Evolutionary conservation across 2,329 filamentous ascomycete genomes (phyloP).

Genomic region (Leptographium procerum): DNA sequence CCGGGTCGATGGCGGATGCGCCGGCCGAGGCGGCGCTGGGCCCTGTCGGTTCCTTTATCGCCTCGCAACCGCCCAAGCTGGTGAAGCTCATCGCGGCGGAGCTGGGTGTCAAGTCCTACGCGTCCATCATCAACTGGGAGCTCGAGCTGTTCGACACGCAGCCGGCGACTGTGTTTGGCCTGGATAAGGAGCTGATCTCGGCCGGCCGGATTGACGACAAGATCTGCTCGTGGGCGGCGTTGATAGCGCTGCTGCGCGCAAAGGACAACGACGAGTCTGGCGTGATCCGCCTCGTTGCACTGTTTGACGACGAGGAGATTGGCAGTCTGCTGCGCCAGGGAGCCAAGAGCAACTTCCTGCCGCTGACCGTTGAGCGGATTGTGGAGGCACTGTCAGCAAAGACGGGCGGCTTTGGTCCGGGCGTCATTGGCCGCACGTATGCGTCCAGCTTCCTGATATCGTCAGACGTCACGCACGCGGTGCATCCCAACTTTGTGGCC

Average conservation of each 20-base stretch:
- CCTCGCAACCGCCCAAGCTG: constrained; percentile 74
- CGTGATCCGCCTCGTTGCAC: constrained; percentile 80
- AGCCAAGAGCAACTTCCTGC: constrained; percentile 79
- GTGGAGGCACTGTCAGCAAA: constrained; percentile 54
- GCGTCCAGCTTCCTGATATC: constrained; percentile 88
- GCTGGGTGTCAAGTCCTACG: constrained; percentile 62
- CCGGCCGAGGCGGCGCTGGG: constrained; percentile 35
- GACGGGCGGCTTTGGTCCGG: constrained; percentile 32
- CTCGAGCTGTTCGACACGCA: constrained; percentile 89
- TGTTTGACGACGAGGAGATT: constrained; percentile 97
- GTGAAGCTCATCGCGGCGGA: constrained; percentile 72
- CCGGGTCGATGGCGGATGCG: constrained; percentile 17
- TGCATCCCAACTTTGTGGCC: constrained; percentile 84
- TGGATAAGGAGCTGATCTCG: constrained; percentile 91
- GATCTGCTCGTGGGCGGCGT: constrained; percentile 86
- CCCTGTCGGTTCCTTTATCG: constrained; percentile 59
- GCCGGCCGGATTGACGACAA: constrained; percentile 95
- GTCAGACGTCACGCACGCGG: constrained; percentile 86
- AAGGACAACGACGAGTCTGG: constrained; percentile 44
- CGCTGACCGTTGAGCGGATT: constrained; percentile 67
- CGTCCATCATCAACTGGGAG: constrained; percentile 86
- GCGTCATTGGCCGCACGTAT: constrained; percentile 67
- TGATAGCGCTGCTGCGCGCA: constrained; percentile 69
- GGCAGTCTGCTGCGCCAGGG: constrained; percentile 85
- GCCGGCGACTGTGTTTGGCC: constrained; percentile 68